Evolutionary conservation across 305 asterid species (phyloP).

Genomic region (Fraxinus velutina): DNA sequence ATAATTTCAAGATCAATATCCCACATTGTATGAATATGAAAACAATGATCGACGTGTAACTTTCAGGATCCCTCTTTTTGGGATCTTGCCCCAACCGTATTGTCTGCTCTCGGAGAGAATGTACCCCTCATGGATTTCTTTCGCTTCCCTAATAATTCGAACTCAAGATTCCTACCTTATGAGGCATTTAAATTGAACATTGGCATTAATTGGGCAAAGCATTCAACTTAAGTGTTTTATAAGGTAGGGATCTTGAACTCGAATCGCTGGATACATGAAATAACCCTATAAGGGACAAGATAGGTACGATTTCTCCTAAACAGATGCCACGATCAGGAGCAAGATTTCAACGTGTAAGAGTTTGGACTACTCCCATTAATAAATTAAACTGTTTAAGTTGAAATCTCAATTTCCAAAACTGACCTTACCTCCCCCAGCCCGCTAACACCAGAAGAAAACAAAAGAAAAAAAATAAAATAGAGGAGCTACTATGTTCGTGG

Average conservation of each 20-base stretch:
- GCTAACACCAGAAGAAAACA: background rate
- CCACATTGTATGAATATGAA: background rate
- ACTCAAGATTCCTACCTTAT: background rate
- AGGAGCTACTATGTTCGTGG: slow-evolving; percentile 2
- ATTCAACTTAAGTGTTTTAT: background rate
- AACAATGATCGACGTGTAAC: background rate
- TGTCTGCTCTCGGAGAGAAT: background rate
- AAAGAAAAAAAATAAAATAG: background rate
- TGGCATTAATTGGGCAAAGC: background rate
- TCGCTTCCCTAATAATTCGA: background rate
- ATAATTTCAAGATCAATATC: background rate
- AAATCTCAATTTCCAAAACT: background rate
- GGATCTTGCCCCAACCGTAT: background rate
- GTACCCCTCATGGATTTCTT: background rate
- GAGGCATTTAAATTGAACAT: background rate
- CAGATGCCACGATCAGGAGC: background rate
- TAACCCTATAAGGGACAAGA: background rate
- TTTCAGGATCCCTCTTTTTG: background rate
- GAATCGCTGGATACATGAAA: background rate
- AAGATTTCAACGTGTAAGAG: background rate
- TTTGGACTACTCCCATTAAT: background rate
- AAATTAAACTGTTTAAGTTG: background rate
- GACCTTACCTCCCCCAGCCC: background rate
- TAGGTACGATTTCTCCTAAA: background rate
- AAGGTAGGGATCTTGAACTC: background rate